Evolutionary conservation across 345 rosid genomes (phyloP), one percentile per base, ranked within the genome.

Genomic region (Zanthoxylum bungeanum): DNA sequence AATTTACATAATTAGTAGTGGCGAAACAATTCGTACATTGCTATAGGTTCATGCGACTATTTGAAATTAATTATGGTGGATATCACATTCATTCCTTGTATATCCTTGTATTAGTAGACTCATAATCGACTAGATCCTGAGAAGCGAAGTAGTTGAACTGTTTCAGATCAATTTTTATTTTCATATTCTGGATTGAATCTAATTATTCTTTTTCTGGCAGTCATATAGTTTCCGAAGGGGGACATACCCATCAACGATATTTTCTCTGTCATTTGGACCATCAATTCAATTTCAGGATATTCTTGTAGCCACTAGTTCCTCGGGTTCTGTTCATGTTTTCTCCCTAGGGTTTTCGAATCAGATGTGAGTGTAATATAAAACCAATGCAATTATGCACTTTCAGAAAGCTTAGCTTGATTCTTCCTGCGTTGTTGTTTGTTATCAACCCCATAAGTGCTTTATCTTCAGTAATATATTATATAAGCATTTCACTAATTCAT

Each of bases 211-310:
- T 70, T 47, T 80, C 69, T 68, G 66, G 70, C 85, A 91, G 90
- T 86, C 91, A 51, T 89, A 81, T 80, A 88, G 96, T 80, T 91
- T 93, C 70, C 87, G 96, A 72, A 90, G 98, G 84, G 98, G 97
- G 39, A 84, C 93, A 73, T 91, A 80, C 62, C 82, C 91, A 25
- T 90, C 98, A n/a, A 87, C 89, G 3, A 87, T 93, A 87, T 91
- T 77, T 81, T 93, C 97, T 60, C 82, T 93, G 77, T 91, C 98
- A 71, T 91, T 93, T 76, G 94, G 87, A 66, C 94, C 93, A 64
- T 88, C 91, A n/a, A 34, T 66, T 52, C 82, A 85, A 69, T 85
- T 85, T 73, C 98, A 96, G 0, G 89, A 89, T 75, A 84, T 93
- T 78, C 90, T 93, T 69, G 79, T 85, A 30, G 98, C 97, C 36